These are phyloP conservation scores for Calonectria leucothoes DNA, from an alignment of 2,329 filamentous ascomycete genomes.

Conservation along the genomic window DNA sequence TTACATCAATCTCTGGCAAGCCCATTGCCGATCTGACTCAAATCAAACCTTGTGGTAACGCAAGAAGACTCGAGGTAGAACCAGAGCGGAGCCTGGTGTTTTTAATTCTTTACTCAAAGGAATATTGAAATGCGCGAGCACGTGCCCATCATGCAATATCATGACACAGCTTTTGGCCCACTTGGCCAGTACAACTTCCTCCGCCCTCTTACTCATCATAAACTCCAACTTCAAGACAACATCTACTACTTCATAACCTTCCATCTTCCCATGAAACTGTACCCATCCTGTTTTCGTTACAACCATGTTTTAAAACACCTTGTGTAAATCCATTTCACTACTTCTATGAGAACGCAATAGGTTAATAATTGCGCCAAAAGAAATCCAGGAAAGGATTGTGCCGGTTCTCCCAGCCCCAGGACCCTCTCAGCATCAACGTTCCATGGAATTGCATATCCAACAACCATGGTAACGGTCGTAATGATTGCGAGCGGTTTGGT, in stretches of 20 bases:
- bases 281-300: not conserved
- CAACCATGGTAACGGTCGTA: not conserved
- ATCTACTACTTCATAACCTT: not conserved
- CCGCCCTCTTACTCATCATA: not conserved
- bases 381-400: not conserved
- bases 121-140: not conserved
- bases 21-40: no score
- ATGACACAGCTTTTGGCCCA: not conserved
- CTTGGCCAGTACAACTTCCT: not conserved
- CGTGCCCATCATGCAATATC: not conserved
- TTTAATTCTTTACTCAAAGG: not conserved
- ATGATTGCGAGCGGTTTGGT: not conserved
- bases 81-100: not conserved
- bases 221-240: not conserved
- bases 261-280: not conserved
- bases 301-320: not conserved
- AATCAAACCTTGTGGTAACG: no score
- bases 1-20: not conserved
- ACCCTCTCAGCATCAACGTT: not conserved
- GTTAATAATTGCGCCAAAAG: not conserved
- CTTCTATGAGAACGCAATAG: not conserved
- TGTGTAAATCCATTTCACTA: not conserved
- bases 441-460: constrained; percentile 2
- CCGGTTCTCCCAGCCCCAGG: not conserved
- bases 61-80: not conserved